Evolutionary conservation across 2,329 filamentous ascomycete genomes (phyloP).

Genomic region (Aspergillus jensenii): DNA sequence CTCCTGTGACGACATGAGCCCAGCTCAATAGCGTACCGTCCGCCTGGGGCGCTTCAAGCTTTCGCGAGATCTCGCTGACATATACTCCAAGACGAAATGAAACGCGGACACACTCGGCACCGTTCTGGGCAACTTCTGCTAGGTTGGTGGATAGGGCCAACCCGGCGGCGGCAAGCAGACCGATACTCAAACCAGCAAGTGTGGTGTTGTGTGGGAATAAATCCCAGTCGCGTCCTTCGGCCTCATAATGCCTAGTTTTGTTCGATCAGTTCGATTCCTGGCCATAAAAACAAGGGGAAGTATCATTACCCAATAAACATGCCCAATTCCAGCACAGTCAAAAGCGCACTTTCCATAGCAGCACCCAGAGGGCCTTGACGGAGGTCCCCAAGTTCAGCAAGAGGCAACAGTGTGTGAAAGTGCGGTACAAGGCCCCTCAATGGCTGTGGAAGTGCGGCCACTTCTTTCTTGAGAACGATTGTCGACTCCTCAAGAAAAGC

Average conservation of each 20-base stretch:
- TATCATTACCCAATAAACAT: constrained; percentile 45
- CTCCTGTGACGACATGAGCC: constrained; percentile 12
- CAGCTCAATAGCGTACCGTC: constrained; percentile 13
- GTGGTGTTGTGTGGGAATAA: constrained; percentile 23
- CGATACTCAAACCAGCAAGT: constrained; percentile 48
- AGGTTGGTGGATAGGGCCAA: constrained; percentile 42
- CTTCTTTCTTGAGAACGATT: constrained; percentile 41
- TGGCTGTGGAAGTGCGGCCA: constrained; percentile 22
- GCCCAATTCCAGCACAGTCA: constrained; percentile 43
- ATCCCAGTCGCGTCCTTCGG: constrained; percentile 22
- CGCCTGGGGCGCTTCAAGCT: constrained; percentile 40
- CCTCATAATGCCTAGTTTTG: constrained; percentile 28
- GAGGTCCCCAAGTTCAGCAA: constrained; percentile 24
- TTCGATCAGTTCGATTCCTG: not conserved
- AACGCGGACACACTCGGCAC: constrained; percentile 42
- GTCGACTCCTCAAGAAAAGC: constrained; percentile 45
- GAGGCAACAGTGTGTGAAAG: constrained; percentile 17
- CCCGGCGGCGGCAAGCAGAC: constrained; percentile 45
- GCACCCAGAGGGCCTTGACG: constrained; percentile 44
- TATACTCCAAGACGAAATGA: constrained; percentile 48
- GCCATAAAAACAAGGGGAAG: not conserved
- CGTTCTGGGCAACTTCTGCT: constrained; percentile 41
- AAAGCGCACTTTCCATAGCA: constrained; percentile 47
- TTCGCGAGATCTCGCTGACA: constrained; percentile 9
- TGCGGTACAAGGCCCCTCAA: constrained; percentile 19